These are phyloP conservation scores for Trametes coccinea DNA, from an alignment of 768 basidiomycete genomes.

Conservation along the genomic window DNA sequence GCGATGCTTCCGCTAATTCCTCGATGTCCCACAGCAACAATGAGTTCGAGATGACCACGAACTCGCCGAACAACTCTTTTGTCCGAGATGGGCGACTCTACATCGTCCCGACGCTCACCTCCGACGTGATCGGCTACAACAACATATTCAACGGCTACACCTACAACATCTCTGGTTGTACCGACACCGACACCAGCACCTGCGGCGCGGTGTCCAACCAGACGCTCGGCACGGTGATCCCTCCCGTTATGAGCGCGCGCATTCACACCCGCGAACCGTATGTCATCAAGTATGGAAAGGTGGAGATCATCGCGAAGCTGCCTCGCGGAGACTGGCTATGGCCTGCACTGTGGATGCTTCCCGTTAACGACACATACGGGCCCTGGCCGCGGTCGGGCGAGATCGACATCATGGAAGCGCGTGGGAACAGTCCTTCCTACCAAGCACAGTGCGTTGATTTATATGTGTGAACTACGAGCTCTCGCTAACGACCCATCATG, in stretches of 20 bases:
- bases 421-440: conserved; percentile 60
- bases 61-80: conserved; percentile 70
- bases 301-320: conserved; percentile 82
- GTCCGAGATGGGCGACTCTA: conserved; percentile 73
- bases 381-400: conserved; percentile 69
- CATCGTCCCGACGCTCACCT: conserved; percentile 83
- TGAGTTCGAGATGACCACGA: conserved; percentile 85
- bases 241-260: conserved; percentile 81
- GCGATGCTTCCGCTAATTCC: not conserved
- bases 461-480: no score
- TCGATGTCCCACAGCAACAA: conserved; percentile 49
- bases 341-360: conserved; percentile 86
- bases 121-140: conserved; percentile 58
- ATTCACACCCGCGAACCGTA: conserved; percentile 72
- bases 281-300: conserved; percentile 76
- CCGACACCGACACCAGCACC: conserved; percentile 48
- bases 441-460: conserved; percentile 32
- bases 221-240: conserved; percentile 69
- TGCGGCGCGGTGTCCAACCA: conserved; percentile 74
- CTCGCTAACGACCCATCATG: no score
- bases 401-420: conserved; percentile 64
- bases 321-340: conserved; percentile 70
- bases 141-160: conserved; percentile 66
- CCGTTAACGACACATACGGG: conserved; percentile 64
- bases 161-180: conserved; percentile 83